Conservation (phyloP, 164 flowering plant genomes). For the Chimonanthus praecox region DNA sequence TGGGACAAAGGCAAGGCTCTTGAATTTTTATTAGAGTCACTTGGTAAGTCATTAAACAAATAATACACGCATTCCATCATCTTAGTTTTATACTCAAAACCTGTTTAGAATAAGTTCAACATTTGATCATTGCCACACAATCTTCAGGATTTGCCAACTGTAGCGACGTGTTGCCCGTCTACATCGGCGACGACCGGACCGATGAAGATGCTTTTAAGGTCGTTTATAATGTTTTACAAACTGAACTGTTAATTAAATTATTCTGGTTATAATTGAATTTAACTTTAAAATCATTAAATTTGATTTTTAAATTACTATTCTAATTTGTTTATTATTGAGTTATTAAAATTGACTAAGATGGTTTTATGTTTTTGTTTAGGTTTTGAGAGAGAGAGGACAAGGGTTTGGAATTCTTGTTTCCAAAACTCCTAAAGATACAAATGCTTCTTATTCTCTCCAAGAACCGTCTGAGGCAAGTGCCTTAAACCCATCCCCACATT, state of each 20-base stretch:
- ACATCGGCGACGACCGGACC: slow-evolving; percentile 90
- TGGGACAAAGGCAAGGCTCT: slow-evolving; percentile 99
- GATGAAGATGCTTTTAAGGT: slow-evolving; percentile 99
- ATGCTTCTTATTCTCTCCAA: slow-evolving; percentile 72
- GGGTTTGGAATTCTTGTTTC: slow-evolving; percentile 93
- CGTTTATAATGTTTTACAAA: background rate
- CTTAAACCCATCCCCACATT: background rate
- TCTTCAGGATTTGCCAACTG: slow-evolving; percentile 59
- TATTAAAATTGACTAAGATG: background rate
- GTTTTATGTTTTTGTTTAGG: slow-evolving; percentile 20
- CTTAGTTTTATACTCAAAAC: background rate
- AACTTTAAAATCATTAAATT: no score
- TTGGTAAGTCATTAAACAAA: slow-evolving; percentile 36
- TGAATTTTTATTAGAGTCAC: slow-evolving; percentile 76
- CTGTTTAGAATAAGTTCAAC: background rate
- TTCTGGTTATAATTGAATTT: no score
- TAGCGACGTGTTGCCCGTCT: slow-evolving; percentile 61
- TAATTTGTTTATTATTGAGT: background rate
- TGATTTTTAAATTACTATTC: background rate
- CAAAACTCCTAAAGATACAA: slow-evolving; percentile 75
- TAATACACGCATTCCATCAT: background rate
- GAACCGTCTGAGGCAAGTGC: slow-evolving; percentile 73
- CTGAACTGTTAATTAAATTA: no score
- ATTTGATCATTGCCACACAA: background rate
- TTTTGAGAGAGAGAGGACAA: slow-evolving; percentile 62